Percentiles rank a stretch among this genome's conserved stretches.
phyloP scores from a whole-genome alignment of 1,284 basidiomycete species.

The Rhodotorula sp. region DNA sequence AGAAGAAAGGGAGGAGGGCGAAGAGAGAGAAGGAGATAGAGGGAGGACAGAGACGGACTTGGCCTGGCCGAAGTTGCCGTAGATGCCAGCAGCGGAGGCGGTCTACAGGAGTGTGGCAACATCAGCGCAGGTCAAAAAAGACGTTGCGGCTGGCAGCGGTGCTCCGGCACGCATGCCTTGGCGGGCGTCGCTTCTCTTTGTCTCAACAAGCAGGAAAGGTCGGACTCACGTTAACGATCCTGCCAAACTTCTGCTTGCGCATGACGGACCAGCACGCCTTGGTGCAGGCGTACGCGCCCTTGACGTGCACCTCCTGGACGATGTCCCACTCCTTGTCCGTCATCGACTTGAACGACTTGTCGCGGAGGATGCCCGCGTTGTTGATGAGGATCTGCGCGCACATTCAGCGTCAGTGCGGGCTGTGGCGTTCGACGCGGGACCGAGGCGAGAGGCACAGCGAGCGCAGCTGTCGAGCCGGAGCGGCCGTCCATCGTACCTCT shows the following conservation, averaged over 20 bases:
- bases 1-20: background rate
- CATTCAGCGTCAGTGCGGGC: background rate
- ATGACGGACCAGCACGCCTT: constrained; percentile 97
- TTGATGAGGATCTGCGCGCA: constrained; percentile 61
- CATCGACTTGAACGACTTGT: constrained; percentile 58
- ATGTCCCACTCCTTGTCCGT: constrained; percentile 54
- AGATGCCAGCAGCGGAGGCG: constrained; percentile 82
- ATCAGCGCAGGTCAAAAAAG: no score
- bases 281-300: constrained; percentile 91
- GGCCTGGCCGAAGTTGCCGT: constrained; percentile 55
- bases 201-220: background rate
- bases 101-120: constrained; percentile 53
- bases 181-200: no score
- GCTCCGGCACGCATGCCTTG: no score
- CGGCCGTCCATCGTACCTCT: no score
- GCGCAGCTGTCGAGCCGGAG: no score
- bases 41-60: constrained; percentile 46
- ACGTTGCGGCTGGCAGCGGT: no score
- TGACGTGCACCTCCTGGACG: constrained; percentile 76
- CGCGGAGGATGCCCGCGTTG: constrained; percentile 90
- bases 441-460: no score
- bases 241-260: constrained; percentile 75
- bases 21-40: no score
- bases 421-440: no score
- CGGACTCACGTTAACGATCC: constrained; percentile 69